Conservation (phyloP, 2,329 filamentous ascomycete genomes). For the Venturiaceae sp. region DNA sequence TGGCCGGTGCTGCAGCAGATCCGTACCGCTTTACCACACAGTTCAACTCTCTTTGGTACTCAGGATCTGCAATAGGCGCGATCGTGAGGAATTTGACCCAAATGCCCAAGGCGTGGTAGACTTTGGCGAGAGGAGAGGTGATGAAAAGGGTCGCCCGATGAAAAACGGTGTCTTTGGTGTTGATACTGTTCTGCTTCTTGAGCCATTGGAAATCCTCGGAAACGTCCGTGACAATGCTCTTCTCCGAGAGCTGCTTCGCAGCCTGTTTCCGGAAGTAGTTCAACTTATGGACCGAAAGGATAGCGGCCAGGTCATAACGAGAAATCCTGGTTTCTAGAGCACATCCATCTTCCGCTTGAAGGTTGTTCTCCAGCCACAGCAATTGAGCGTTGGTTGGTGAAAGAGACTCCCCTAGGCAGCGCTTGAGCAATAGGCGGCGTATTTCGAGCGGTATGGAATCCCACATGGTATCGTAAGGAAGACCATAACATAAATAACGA, state of each 20-base stretch:
- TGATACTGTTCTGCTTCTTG: slow-evolving; percentile 1
- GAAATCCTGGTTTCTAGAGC: slow-evolving; percentile 31
- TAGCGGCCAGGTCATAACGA: slow-evolving; percentile 38
- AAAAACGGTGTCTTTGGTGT: slow-evolving; percentile 19
- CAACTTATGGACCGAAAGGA: slow-evolving; percentile 21
- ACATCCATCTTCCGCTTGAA: slow-evolving; percentile 28
- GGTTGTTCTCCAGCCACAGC: slow-evolving; percentile 35
- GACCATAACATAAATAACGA: slow-evolving; percentile 36
- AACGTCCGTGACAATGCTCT: slow-evolving; percentile 3
- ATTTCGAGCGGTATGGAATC: slow-evolving; percentile 37
- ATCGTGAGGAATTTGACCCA: slow-evolving; percentile 40
- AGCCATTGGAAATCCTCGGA: slow-evolving; percentile 7
- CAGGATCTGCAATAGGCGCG: slow-evolving; percentile 41
- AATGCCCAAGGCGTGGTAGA: slow-evolving; percentile 33
- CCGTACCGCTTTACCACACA: slow-evolving; percentile 30
- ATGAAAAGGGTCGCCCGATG: slow-evolving; percentile 12
- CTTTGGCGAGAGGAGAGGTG: slow-evolving; percentile 11
- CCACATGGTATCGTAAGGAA: slow-evolving; percentile 42
- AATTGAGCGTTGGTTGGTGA: slow-evolving; percentile 29
- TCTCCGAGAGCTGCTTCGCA: background rate
- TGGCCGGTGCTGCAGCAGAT: slow-evolving; percentile 23
- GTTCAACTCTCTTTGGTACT: slow-evolving; percentile 41
- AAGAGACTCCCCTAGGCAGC: slow-evolving; percentile 34
- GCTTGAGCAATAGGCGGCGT: slow-evolving; percentile 33
- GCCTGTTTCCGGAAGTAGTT: slow-evolving; percentile 18